Conservation (phyloP, 1,139 yeast species). For the Suhomyces atakaporum region DNA sequence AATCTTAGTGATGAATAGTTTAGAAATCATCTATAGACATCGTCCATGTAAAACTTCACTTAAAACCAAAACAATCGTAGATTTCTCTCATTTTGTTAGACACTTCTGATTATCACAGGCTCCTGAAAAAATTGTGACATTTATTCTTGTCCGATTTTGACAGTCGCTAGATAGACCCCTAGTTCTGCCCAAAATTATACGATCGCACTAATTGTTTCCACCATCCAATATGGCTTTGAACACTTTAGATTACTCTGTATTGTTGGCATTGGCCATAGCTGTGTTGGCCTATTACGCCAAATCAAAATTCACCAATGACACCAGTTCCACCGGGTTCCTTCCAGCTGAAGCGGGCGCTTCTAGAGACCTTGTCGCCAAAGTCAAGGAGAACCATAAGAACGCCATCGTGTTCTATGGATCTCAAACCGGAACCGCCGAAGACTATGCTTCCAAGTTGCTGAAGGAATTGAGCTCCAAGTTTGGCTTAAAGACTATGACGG, state of each 20-base stretch:
- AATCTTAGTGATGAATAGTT: no score
- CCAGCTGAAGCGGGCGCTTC: constrained; percentile 43
- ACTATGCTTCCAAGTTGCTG: constrained; percentile 86
- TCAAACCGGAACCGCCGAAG: constrained; percentile 99
- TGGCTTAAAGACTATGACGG: constrained; percentile 81
- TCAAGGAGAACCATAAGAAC: constrained; percentile 67
- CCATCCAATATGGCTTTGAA: constrained; percentile 51
- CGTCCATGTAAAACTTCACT: no score
- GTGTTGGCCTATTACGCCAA: constrained; percentile 67
- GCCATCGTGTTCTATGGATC: constrained; percentile 88
- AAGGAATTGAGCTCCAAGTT: constrained; percentile 84
- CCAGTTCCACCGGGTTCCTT: constrained; percentile 39
- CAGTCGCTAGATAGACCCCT: no score
- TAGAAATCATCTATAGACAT: no score
- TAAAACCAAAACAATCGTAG: no score
- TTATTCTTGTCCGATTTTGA: no score
- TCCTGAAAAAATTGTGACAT: no score
- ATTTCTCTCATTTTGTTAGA: no score
- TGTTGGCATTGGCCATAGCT: constrained; percentile 64
- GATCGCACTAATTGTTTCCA: neutral
- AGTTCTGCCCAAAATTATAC: no score
- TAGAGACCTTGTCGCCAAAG: constrained; percentile 65
- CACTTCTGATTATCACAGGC: no score
- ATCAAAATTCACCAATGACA: constrained; percentile 51
- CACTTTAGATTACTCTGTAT: constrained; percentile 68